Percentiles rank a stretch among this genome's conserved stretches.
phyloP scores from a whole-genome alignment of 805 yeast species.

The Pichia exigua region DNA sequence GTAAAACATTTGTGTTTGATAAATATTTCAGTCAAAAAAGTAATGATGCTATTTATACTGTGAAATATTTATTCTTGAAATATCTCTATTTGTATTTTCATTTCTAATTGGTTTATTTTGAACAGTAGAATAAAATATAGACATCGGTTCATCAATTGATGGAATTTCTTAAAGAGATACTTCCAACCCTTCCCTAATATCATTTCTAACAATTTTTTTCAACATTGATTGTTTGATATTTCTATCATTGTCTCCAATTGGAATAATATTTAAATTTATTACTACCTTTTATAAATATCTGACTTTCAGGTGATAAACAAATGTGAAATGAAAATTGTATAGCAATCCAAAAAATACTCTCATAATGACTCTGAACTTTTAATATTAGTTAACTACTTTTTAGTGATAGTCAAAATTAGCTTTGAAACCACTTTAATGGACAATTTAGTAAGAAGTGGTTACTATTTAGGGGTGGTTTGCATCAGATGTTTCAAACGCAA shows the following conservation, averaged over 20 bases:
- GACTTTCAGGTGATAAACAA: conserved; percentile 23
- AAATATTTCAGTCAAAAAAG: too few relatives aligned
- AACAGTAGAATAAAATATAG: background rate
- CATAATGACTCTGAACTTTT: too few relatives aligned
- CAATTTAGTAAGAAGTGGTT: too few relatives aligned
- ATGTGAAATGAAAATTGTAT: too few relatives aligned
- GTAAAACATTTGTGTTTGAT: too few relatives aligned
- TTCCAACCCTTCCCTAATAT: background rate
- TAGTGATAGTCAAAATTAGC: too few relatives aligned
- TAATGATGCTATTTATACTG: too few relatives aligned
- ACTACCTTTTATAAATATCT: conserved; percentile 11
- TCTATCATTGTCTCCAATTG: background rate
- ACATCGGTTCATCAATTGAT: background rate
- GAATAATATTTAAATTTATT: conserved; percentile 1
- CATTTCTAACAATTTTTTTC: background rate
- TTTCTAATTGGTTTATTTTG: background rate
- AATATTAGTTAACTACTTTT: too few relatives aligned
- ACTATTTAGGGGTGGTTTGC: too few relatives aligned
- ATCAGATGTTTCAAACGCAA: too few relatives aligned
- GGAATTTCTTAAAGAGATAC: background rate
- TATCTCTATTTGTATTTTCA: background rate
- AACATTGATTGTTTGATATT: background rate
- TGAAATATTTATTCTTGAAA: conserved; percentile 2
- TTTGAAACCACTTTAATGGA: too few relatives aligned
- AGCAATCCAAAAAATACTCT: too few relatives aligned